These are phyloP conservation scores for Chaetomium fimeti DNA, from an alignment of 495 filamentous ascomycete genomes.

Conservation along the genomic window DNA sequence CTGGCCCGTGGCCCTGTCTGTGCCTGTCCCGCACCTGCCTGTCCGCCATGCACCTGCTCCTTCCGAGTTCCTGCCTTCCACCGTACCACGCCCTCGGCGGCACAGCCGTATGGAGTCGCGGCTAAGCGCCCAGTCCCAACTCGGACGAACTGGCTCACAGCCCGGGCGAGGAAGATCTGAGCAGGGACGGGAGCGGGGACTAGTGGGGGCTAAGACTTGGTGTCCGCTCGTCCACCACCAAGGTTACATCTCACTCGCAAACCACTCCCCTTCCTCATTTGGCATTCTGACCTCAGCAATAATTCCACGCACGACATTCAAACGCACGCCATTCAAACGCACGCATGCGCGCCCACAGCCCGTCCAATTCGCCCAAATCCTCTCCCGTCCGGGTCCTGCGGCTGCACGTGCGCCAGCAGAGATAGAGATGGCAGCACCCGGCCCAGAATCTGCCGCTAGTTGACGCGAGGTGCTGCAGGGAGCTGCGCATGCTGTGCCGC, in stretches of 20 bases:
- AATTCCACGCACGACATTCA: neutral
- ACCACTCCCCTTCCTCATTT: neutral
- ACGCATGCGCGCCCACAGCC: neutral
- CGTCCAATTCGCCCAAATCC: neutral
- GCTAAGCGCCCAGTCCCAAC: neutral
- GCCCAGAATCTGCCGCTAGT: constrained; percentile 1
- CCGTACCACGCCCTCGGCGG: constrained; percentile 1
- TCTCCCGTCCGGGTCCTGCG: neutral
- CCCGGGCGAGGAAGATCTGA: constrained; percentile 11
- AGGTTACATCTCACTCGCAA: neutral
- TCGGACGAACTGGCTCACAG: too few relatives aligned
- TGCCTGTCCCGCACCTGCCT: neutral
- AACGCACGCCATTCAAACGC: neutral
- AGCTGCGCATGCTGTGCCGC: constrained; percentile 11
- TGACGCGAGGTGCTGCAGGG: too few relatives aligned
- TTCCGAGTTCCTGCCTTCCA: neutral
- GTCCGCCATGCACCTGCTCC: neutral
- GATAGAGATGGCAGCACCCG: too few relatives aligned
- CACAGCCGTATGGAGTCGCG: constrained; percentile 6
- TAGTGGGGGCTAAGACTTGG: too few relatives aligned
- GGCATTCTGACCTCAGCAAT: neutral
- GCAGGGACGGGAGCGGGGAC: neutral
- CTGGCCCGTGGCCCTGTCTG: too few relatives aligned
- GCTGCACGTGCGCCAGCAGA: neutral
- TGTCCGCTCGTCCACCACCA: neutral